Percentiles rank a stretch among this genome's conserved stretches.
Conservation (phyloP, 2,329 filamentous ascomycete species). For the Aspergillus awamori region DNA sequence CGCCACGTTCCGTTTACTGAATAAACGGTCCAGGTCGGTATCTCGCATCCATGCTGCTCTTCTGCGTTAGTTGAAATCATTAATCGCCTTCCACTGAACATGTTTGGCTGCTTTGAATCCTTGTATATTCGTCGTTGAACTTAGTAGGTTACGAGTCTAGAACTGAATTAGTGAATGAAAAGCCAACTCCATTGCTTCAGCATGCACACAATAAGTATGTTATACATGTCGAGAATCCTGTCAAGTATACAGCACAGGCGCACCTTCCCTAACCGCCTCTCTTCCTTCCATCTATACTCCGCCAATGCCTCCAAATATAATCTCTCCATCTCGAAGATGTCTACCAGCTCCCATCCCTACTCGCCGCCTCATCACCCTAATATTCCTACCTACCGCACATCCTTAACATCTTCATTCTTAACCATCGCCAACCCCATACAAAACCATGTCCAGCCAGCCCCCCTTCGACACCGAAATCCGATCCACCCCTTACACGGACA, state of each 20-base stretch:
- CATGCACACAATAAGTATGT: too few species aligned
- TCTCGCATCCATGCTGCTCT: slow-evolving; percentile 1
- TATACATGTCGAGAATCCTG: neutral
- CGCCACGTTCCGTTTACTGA: neutral
- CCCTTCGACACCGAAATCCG: neutral
- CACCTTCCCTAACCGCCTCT: neutral
- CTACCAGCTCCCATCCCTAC: too few species aligned
- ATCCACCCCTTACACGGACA: too few species aligned
- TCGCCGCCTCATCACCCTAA: neutral
- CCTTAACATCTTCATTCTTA: neutral
- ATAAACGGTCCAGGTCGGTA: slow-evolving; percentile 1
- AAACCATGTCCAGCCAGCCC: neutral
- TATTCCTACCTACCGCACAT: neutral
- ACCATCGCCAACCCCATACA: neutral
- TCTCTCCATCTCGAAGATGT: too few species aligned
- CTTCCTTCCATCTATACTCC: neutral
- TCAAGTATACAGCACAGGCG: neutral
- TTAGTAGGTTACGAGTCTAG: slow-evolving; percentile 11
- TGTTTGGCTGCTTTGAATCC: slow-evolving; percentile 10
- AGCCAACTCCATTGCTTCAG: neutral
- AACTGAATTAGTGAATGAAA: neutral
- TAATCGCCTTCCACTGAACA: slow-evolving; percentile 18
- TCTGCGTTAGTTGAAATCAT: slow-evolving; percentile 29
- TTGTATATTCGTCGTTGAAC: slow-evolving; percentile 20
- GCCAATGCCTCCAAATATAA: neutral